Evolutionary conservation across 1,139 yeast species (phyloP), one percentile per base, ranked within the genome.

Genomic region (Blastobotrys ciferrii): DNA sequence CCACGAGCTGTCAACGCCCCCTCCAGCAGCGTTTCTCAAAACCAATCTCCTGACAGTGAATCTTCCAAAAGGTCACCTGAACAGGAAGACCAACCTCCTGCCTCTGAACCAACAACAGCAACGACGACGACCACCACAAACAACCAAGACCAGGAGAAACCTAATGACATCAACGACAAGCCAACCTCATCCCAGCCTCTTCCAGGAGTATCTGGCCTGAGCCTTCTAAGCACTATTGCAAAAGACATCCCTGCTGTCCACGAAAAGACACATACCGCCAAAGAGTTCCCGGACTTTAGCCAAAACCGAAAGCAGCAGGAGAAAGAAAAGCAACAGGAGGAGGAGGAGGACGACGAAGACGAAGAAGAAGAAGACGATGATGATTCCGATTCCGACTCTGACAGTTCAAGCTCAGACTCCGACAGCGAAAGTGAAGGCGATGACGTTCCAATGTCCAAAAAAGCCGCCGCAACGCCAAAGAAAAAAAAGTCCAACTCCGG

Each of bases 1-100:
- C 48, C 50, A 2, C 43, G 53, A 13, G 53, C 50, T 9, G 53
- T 50, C 7, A 37, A 37, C 4, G 50, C 53, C 2, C 53, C 53
- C 9, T 50, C 53, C 4, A 48, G 48, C 9, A 35, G 32, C 12
- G 45, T 42, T 19, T 46, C 52, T n/a, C 44, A 46, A 19, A 31
- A 41, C n/a, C 45, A 44, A 11, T 30, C 40, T n/a, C 40, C 38
- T 5, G 18, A 18, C 11, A 28, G 40, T 36, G 40, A 36, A 36
- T 17, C 40, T 23, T 23, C 28, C 43, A 18, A 41, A 28, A 20
- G 15, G 28, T 41, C 43, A 12, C 15, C 40, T 17, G 37, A 36
- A 2, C 38, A 41, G 13, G 47, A 44, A 15, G 23, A 13, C 12
- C 42, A 35, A 18, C 12, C 18, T 30, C 37, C 32, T 5, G 18